Evolutionary conservation across 192 early-diverging fungal genomes (phyloP).

Genomic region (Linnemannia elongata): DNA sequence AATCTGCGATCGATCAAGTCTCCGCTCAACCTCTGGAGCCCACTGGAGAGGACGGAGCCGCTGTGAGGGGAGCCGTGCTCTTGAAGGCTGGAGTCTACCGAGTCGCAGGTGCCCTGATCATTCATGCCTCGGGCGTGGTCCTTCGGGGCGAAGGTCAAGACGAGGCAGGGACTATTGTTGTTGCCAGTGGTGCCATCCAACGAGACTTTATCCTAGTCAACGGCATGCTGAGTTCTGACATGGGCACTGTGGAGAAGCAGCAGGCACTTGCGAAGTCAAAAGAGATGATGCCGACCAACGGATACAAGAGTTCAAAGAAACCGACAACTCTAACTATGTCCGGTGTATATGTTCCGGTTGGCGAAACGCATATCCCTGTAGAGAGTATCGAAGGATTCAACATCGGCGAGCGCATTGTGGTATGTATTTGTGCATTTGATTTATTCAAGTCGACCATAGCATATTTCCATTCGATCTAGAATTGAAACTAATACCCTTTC

Average conservation of each 20-base stretch:
- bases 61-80: constrained; percentile 15
- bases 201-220: constrained; percentile 26
- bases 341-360: constrained; percentile 16
- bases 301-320: constrained; percentile 11
- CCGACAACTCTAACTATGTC: neutral
- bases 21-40: constrained; percentile 6
- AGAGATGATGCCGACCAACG: constrained; percentile 27
- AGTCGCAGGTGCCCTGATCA: constrained; percentile 9
- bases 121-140: constrained; percentile 15
- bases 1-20: constrained; percentile 26
- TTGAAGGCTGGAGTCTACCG: constrained; percentile 22
- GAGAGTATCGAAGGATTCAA: neutral
- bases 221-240: constrained; percentile 13
- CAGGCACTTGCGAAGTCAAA: constrained; percentile 6
- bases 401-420: constrained; percentile 17
- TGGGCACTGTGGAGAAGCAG: constrained; percentile 1
- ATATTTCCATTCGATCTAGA: neutral
- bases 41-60: constrained; percentile 2
- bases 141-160: constrained; percentile 26
- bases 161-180: constrained; percentile 14
- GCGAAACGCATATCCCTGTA: constrained; percentile 18
- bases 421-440: neutral
- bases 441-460: neutral
- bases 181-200: constrained; percentile 23
- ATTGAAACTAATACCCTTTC: neutral